Evolutionary conservation across 1,284 basidiomycete species (phyloP).

Genomic region (Pascua guehoae): DNA sequence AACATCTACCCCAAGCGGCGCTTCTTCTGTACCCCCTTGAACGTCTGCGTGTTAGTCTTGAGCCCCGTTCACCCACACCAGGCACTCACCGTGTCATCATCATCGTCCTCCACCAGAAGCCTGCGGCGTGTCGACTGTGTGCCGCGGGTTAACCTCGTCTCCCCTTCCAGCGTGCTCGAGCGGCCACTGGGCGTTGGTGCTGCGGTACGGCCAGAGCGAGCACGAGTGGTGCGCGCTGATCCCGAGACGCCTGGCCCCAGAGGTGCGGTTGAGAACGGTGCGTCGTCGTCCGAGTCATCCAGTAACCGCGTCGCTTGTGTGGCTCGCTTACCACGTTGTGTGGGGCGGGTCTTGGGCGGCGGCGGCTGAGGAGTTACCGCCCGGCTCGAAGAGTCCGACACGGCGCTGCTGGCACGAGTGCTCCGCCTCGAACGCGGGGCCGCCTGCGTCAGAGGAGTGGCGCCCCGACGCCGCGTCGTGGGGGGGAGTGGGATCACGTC

Average conservation of each 20-base stretch:
- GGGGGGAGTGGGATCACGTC: slow-evolving; percentile 11
- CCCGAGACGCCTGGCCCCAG: no score
- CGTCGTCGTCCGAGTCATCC: slow-evolving; percentile 30
- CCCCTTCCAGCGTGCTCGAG: slow-evolving; percentile 2
- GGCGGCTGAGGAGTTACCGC: slow-evolving; percentile 8
- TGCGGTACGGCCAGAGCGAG: no score
- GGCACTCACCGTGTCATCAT: slow-evolving; percentile 19
- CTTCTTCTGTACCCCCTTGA: slow-evolving; percentile 27
- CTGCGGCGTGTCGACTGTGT: slow-evolving; percentile 9
- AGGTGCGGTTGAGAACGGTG: slow-evolving; percentile 8
- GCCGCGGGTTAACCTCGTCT: neutral
- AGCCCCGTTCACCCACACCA: slow-evolving; percentile 13
- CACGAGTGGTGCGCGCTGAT: no score
- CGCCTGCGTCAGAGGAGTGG: slow-evolving; percentile 9
- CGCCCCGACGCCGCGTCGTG: slow-evolving; percentile 9
- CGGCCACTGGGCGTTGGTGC: no score
- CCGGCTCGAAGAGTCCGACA: slow-evolving; percentile 25
- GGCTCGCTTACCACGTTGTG: slow-evolving; percentile 4
- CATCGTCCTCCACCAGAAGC: slow-evolving; percentile 20
- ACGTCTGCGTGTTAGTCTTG: slow-evolving; percentile 17
- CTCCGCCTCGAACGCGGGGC: slow-evolving; percentile 8
- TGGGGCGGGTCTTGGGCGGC: slow-evolving; percentile 3
- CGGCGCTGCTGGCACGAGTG: slow-evolving; percentile 27
- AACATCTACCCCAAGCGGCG: slow-evolving; percentile 16
- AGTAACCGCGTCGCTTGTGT: slow-evolving; percentile 5